A percentile compares a stretch with the other conserved stretches of the same genome.
Evolutionary conservation across 1,139 yeast species (phyloP).

Genomic region (Spathaspora sp.): DNA sequence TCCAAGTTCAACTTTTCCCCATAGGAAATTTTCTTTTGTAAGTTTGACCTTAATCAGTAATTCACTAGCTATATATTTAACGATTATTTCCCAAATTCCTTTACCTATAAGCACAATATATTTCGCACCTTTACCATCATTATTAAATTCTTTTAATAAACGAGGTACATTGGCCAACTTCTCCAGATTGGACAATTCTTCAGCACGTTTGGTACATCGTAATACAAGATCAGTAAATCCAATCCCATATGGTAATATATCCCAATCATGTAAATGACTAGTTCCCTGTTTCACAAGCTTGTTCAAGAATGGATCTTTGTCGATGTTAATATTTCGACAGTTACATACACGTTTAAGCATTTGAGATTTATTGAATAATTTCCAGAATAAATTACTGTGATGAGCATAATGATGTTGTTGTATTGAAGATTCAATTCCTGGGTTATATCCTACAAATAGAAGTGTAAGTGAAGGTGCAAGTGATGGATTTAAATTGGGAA

Average conservation of each 20-base stretch:
- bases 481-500: conserved; percentile 36
- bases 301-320: conserved; percentile 32
- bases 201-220: conserved; percentile 62
- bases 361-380: conserved; percentile 54
- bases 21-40: conserved; percentile 32
- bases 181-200: conserved; percentile 52
- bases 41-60: conserved; percentile 17
- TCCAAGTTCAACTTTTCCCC: conserved; percentile 49
- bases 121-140: conserved; percentile 31
- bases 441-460: conserved; percentile 73
- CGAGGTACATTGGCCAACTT: conserved; percentile 57
- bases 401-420: conserved; percentile 78
- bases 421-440: conserved; percentile 64
- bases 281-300: conserved; percentile 30
- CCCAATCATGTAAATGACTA: conserved; percentile 49
- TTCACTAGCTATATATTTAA: conserved; percentile 26
- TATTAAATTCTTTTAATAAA: conserved; percentile 45
- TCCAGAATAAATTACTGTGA: conserved; percentile 70
- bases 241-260: conserved; percentile 43
- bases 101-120: conserved; percentile 66
- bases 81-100: conserved; percentile 73
- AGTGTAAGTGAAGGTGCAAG: conserved; percentile 33
- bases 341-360: conserved; percentile 30
- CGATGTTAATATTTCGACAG: conserved; percentile 22
- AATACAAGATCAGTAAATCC: conserved; percentile 75